These are phyloP conservation scores for Cadophora gregata DNA, from an alignment of 2,329 filamentous ascomycete species.

Conservation along the genomic window DNA sequence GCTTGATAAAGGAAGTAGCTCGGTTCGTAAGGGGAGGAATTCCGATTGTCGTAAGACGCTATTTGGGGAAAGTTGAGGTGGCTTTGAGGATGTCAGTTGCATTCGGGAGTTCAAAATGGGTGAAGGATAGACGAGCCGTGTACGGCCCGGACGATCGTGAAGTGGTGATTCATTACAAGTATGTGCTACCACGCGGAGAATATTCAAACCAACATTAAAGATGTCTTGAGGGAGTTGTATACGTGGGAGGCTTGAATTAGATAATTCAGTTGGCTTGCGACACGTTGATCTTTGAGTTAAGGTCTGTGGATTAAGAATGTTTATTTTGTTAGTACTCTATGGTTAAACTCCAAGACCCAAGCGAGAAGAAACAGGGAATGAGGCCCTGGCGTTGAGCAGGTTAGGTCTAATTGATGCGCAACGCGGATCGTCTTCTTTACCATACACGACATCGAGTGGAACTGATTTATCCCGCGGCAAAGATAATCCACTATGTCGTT, in stretches of 20 bases:
- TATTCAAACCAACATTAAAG: neutral
- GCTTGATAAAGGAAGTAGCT: neutral
- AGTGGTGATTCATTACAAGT: neutral
- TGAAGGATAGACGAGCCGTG: slow-evolving; percentile 16
- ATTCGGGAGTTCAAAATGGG: neutral
- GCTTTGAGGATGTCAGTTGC: neutral
- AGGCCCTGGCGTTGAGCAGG: neutral
- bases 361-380: neutral
- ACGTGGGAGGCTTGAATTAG: neutral
- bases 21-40: slow-evolving; percentile 12
- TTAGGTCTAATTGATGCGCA: neutral
- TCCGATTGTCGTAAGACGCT: slow-evolving; percentile 1
- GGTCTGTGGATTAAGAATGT: neutral
- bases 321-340: neutral
- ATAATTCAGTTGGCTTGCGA: neutral
- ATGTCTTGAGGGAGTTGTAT: neutral
- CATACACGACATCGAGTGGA: neutral
- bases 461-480: neutral
- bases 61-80: neutral
- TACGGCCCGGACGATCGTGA: slow-evolving; percentile 1
- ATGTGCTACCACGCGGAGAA: neutral
- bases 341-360: slow-evolving; percentile 7
- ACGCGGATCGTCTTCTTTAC: neutral
- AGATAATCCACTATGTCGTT: neutral
- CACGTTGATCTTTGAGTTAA: neutral